These are phyloP conservation scores for Claviceps cyperi DNA, from an alignment of 2,329 filamentous ascomycete species.

Conservation along the genomic window DNA sequence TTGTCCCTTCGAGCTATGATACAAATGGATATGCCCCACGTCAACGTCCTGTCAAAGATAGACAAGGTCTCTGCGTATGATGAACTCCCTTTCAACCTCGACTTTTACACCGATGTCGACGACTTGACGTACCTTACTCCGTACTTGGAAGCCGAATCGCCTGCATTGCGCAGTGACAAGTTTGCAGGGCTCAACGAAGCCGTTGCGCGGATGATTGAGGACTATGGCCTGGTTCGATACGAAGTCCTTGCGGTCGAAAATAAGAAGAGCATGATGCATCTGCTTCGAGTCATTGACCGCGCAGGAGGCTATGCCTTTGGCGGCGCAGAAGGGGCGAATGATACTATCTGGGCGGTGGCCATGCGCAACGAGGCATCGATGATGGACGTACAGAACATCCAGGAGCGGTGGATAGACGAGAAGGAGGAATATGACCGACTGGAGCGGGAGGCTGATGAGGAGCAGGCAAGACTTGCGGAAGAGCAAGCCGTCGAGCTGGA, in stretches of 20 bases:
- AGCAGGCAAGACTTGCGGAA: slow-evolving; percentile 44
- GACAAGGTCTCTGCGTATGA: slow-evolving; percentile 82
- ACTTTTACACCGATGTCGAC: slow-evolving; percentile 96
- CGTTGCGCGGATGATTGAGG: slow-evolving; percentile 73
- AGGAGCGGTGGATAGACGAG: slow-evolving; percentile 88
- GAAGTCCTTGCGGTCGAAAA: slow-evolving; percentile 94
- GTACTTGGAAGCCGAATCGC: slow-evolving; percentile 63
- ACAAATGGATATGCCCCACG: slow-evolving; percentile 89
- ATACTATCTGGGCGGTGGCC: slow-evolving; percentile 92
- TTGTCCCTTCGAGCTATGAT: slow-evolving; percentile 92
- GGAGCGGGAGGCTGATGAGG: slow-evolving; percentile 61
- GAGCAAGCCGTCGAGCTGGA: slow-evolving; percentile 25
- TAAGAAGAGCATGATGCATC: slow-evolving; percentile 89
- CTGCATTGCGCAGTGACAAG: slow-evolving; percentile 54
- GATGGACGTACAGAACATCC: slow-evolving; percentile 77
- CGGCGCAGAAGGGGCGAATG: slow-evolving; percentile 77
- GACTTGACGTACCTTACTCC: slow-evolving; percentile 76
- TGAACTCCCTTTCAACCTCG: slow-evolving; percentile 82
- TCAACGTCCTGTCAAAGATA: slow-evolving; percentile 96
- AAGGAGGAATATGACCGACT: slow-evolving; percentile 76
- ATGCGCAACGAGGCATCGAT: slow-evolving; percentile 63
- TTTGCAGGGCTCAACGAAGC: slow-evolving; percentile 77
- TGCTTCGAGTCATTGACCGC: slow-evolving; percentile 78
- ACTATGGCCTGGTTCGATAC: slow-evolving; percentile 79
- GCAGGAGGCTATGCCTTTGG: slow-evolving; percentile 91